Evolutionary conservation across 2,329 filamentous ascomycete genomes (phyloP).

Genomic region (Fusarium sp.): DNA sequence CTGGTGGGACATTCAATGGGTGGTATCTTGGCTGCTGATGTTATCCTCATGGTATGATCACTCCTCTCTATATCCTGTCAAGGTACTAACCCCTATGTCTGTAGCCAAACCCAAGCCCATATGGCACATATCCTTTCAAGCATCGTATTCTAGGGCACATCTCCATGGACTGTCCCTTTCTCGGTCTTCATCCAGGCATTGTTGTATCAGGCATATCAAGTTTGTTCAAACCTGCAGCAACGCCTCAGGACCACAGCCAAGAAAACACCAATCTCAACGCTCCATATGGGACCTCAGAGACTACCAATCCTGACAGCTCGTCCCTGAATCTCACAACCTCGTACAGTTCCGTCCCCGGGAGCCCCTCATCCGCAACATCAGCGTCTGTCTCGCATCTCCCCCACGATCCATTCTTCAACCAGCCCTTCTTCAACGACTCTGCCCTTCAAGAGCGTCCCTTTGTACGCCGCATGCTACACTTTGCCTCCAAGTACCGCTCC

Average conservation of each 20-base stretch:
- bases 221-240: conserved; percentile 70
- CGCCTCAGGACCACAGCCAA: conserved; percentile 29
- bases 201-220: conserved; percentile 85
- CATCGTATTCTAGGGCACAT: conserved; percentile 85
- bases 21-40: conserved; percentile 83
- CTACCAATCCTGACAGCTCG: conserved; percentile 27
- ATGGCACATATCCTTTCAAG: conserved; percentile 62
- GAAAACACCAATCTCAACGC: conserved; percentile 3
- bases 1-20: conserved; percentile 93
- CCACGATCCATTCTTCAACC: conserved; percentile 76
- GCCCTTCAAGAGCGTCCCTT: conserved; percentile 76
- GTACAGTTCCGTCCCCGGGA: conserved; percentile 29
- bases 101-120: conserved; percentile 50
- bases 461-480: conserved; percentile 77
- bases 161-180: conserved; percentile 86
- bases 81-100: background rate
- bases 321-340: conserved; percentile 37
- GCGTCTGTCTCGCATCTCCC: conserved; percentile 22
- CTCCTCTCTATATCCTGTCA: background rate
- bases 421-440: conserved; percentile 80
- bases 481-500: conserved; percentile 81
- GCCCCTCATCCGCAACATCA: conserved; percentile 25
- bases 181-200: conserved; percentile 90
- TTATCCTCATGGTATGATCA: conserved; percentile 71
- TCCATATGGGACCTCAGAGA: conserved; percentile 11